A percentile compares a stretch with the other conserved stretches of the same genome.
phyloP scores from a whole-genome alignment of 768 basidiomycete species.

The Mycena indigotica region DNA sequence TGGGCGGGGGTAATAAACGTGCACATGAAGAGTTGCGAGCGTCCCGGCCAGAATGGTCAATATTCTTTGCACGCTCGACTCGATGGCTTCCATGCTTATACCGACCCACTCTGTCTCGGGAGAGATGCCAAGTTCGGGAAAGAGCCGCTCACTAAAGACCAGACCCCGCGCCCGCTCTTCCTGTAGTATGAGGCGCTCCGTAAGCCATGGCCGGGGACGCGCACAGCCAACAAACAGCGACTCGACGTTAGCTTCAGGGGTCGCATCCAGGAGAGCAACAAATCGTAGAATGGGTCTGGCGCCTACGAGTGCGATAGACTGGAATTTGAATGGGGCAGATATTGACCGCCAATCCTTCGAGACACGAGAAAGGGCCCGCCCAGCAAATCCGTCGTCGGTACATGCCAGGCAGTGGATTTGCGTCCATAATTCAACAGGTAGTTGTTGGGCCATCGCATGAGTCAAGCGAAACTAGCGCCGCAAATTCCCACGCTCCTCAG shows the following conservation, averaged over 20 bases:
- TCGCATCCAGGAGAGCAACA: conserved; percentile 15
- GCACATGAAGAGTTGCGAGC: conserved; percentile 12
- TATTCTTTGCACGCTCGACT: conserved; percentile 10
- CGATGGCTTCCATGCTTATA: conserved; percentile 7
- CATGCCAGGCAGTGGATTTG: conserved; percentile 34
- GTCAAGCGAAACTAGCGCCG: not conserved
- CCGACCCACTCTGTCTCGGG: not conserved
- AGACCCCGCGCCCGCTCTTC: conserved; percentile 14
- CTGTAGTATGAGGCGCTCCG: conserved; percentile 11
- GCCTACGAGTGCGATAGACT: conserved; percentile 31
- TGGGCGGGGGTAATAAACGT: conserved; percentile 13
- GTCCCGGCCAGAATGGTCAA: conserved; percentile 7
- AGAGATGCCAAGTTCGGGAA: conserved; percentile 15
- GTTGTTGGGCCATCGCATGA: not conserved
- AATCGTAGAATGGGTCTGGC: conserved; percentile 27
- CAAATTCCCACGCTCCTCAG: no score
- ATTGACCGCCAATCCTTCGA: conserved; percentile 31
- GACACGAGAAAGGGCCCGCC: conserved; percentile 31
- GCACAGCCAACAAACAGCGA: conserved; percentile 22
- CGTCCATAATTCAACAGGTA: conserved; percentile 31
- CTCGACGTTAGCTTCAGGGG: conserved; percentile 7
- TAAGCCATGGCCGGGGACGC: not conserved
- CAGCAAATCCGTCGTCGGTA: conserved; percentile 31
- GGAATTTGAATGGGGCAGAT: conserved; percentile 28
- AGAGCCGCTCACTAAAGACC: conserved; percentile 12